These are phyloP conservation scores for Backusella australiensis DNA, from an alignment of 192 early-diverging fungal species.

Conservation along the genomic window DNA sequence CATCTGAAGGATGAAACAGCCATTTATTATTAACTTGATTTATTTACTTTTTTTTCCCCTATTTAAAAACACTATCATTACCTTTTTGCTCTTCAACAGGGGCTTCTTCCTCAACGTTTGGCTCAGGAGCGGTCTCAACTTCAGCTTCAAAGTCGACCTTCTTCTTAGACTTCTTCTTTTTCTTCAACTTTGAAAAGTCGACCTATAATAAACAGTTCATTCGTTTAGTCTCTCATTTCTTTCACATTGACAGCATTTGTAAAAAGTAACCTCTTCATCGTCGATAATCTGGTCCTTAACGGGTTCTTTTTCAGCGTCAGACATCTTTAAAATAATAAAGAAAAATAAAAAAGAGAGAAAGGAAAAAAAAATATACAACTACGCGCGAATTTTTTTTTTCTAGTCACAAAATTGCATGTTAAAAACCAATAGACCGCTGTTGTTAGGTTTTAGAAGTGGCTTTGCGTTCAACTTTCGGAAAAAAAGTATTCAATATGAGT, in stretches of 20 bases:
- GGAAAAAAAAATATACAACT: slow-evolving; percentile 2
- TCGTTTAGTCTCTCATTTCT: background rate
- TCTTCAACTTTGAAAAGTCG: slow-evolving; percentile 47
- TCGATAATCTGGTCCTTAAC: slow-evolving; percentile 35
- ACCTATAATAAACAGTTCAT: slow-evolving; percentile 15
- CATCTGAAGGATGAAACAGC: background rate
- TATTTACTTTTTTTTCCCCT: background rate
- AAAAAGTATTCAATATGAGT: too few species aligned
- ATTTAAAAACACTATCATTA: too few species aligned
- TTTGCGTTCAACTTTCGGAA: background rate
- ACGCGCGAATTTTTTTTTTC: slow-evolving; percentile 9
- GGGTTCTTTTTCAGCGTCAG: slow-evolving; percentile 39
- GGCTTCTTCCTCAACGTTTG: slow-evolving; percentile 13
- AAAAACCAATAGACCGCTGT: background rate
- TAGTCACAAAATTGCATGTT: slow-evolving; percentile 5
- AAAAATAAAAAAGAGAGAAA: background rate
- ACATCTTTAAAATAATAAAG: slow-evolving; percentile 26
- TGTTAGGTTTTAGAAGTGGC: background rate
- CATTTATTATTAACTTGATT: background rate
- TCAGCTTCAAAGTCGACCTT: slow-evolving; percentile 43
- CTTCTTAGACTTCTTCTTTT: slow-evolving; percentile 73
- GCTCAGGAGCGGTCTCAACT: slow-evolving; percentile 22
- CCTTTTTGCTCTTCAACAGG: background rate
- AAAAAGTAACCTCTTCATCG: slow-evolving; percentile 26
- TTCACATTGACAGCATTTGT: background rate